Evolutionary conservation across 371 early-diverging fungal genomes (phyloP).

Genomic region (Mortierella sp.): DNA sequence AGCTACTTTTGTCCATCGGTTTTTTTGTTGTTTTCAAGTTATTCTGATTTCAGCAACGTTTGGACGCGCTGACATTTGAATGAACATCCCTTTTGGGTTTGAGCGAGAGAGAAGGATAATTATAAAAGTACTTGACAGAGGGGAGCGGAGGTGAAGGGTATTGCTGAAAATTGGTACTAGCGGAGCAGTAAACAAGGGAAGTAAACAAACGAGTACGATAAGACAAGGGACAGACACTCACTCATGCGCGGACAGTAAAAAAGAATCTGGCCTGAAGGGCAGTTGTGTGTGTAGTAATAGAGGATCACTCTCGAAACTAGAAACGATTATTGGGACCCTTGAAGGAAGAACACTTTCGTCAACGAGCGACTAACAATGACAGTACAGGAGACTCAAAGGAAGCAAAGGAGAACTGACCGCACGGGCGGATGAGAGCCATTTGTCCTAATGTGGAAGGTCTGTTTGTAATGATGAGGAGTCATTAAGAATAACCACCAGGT

Average conservation of each 20-base stretch:
- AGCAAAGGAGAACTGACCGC: background rate
- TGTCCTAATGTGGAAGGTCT: conserved; percentile 2
- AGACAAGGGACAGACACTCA: background rate
- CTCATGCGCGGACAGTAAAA: background rate
- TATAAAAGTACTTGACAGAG: background rate
- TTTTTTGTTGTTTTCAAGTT: background rate
- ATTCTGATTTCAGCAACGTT: background rate
- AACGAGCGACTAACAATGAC: background rate
- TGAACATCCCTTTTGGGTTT: background rate
- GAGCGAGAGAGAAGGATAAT: background rate
- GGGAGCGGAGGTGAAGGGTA: background rate
- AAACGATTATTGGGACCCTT: background rate
- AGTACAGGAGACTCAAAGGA: background rate
- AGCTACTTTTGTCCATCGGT: conserved; percentile 14
- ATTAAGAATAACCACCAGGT: background rate
- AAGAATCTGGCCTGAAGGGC: background rate
- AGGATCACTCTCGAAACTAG: background rate
- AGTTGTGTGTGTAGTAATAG: background rate
- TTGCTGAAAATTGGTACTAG: background rate
- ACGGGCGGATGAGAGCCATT: conserved; percentile 7
- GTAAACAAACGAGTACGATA: background rate
- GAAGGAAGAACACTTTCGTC: background rate
- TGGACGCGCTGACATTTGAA: background rate
- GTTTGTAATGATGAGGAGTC: background rate
- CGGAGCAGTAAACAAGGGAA: background rate